Evolutionary conservation across 2,329 filamentous ascomycete species (phyloP).

Genomic region (Cladosporium sp.): DNA sequence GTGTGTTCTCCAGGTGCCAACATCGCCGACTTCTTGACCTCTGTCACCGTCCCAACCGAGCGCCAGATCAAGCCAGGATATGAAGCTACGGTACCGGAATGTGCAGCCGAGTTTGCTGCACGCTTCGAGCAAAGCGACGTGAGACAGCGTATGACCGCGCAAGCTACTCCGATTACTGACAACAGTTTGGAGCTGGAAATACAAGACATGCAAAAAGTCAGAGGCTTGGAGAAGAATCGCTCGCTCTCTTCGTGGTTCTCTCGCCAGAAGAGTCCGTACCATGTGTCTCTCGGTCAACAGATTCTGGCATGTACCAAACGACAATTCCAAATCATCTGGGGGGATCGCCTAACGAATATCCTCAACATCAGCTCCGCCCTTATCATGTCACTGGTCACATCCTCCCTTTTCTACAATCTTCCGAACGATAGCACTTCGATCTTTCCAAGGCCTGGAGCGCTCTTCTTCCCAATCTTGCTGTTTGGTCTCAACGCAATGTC

Average conservation of each 20-base stretch:
- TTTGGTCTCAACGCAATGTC: constrained; percentile 58
- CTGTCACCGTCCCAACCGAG: constrained; percentile 53
- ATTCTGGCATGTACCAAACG: constrained; percentile 51
- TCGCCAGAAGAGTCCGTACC: constrained; percentile 53
- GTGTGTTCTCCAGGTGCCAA: constrained; percentile 57
- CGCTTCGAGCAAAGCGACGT: constrained; percentile 48
- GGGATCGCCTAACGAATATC: constrained; percentile 57
- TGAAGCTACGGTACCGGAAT: constrained; percentile 40
- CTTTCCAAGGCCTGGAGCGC: constrained; percentile 57
- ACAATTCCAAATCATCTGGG: constrained; percentile 61
- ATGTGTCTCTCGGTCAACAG: constrained; percentile 66
- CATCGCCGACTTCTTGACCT: constrained; percentile 59
- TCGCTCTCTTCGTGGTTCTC: not conserved
- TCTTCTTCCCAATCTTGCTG: constrained; percentile 60
- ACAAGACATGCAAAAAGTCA: constrained; percentile 47
- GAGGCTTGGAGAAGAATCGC: constrained; percentile 24
- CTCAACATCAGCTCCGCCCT: constrained; percentile 57
- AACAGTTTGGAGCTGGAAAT: constrained; percentile 52
- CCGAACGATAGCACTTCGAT: constrained; percentile 52
- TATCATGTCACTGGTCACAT: constrained; percentile 55
- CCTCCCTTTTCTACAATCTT: constrained; percentile 63
- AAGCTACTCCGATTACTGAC: constrained; percentile 27
- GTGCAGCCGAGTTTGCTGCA: constrained; percentile 38
- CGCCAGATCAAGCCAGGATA: constrained; percentile 39
- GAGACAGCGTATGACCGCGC: constrained; percentile 38